A percentile compares a stretch with the other conserved stretches of the same genome.
These are phyloP conservation scores for Alternaria sp. DNA, from an alignment of 2,329 filamentous ascomycete genomes.

Conservation along the genomic window DNA sequence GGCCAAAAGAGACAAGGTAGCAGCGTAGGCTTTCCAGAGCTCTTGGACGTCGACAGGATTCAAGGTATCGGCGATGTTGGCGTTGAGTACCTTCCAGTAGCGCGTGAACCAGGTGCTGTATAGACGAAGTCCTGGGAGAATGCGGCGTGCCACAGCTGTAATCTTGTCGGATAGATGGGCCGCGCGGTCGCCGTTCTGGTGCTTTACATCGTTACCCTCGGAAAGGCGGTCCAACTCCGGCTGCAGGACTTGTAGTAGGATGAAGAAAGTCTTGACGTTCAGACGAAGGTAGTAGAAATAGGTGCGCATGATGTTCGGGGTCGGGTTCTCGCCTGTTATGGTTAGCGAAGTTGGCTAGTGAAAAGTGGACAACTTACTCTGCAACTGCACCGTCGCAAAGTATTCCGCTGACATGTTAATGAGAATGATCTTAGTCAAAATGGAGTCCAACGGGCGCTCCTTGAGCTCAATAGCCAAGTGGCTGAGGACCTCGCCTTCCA, in stretches of 20 bases:
- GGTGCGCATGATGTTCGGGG: constrained; percentile 47
- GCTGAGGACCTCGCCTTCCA: constrained; percentile 84
- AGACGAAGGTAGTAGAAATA: constrained; percentile 73
- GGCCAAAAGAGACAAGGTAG: constrained; percentile 64
- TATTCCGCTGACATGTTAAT: constrained; percentile 87
- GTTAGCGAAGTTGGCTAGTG: constrained; percentile 14
- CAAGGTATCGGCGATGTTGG: constrained; percentile 60
- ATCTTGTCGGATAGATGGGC: constrained; percentile 58
- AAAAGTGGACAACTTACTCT: constrained; percentile 53
- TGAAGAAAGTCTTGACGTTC: constrained; percentile 78
- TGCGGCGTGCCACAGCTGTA: constrained; percentile 63
- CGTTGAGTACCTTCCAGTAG: constrained; percentile 60
- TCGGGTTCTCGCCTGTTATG: constrained; percentile 28
- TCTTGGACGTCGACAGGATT: constrained; percentile 65
- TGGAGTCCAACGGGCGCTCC: constrained; percentile 67
- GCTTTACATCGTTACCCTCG: constrained; percentile 53
- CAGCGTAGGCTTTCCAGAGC: constrained; percentile 71
- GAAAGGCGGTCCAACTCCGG: constrained; percentile 70
- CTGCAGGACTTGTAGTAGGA: constrained; percentile 72
- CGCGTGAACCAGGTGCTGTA: constrained; percentile 72
- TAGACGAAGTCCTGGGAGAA: constrained; percentile 68
- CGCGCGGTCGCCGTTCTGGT: constrained; percentile 41
- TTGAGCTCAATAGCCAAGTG: constrained; percentile 77
- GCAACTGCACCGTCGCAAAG: constrained; percentile 67
- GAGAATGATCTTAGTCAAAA: constrained; percentile 78